These are phyloP conservation scores for Circinella umbellata DNA, from an alignment of 371 early-diverging fungal genomes.

Conservation along the genomic window DNA sequence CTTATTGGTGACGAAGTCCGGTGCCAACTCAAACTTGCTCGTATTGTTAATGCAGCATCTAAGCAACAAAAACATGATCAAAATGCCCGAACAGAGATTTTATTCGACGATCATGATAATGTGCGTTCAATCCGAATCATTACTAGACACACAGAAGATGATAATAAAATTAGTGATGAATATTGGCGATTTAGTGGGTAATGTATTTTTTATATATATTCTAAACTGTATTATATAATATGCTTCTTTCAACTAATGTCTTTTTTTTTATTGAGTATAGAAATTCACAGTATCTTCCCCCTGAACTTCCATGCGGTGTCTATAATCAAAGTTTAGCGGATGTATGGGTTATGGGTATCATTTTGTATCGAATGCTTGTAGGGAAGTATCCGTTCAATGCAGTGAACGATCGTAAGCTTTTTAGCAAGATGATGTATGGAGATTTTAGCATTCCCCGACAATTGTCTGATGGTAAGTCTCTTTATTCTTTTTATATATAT, in stretches of 20 bases:
- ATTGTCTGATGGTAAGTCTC: constrained; percentile 34
- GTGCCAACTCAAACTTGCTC: constrained; percentile 27
- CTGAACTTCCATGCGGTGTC: constrained; percentile 29
- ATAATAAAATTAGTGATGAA: constrained; percentile 13
- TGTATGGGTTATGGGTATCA: constrained; percentile 52
- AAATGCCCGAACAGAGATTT: constrained; percentile 2
- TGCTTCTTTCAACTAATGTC: background rate
- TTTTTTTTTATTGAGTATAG: constrained; percentile 18
- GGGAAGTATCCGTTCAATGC: constrained; percentile 45
- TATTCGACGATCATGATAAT: constrained; percentile 16
- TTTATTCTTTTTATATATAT: background rate
- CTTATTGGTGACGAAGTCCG: constrained; percentile 24
- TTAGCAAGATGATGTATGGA: constrained; percentile 42
- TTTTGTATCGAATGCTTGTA: constrained; percentile 44
- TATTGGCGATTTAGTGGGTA: constrained; percentile 31
- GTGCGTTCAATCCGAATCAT: constrained; percentile 23
- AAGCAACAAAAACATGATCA: constrained; percentile 12
- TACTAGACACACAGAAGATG: background rate
- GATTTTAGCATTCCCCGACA: constrained; percentile 37
- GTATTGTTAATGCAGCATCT: constrained; percentile 28
- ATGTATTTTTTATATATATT: background rate
- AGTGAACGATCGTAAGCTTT: constrained; percentile 29
- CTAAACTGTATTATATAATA: background rate
- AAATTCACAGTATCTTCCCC: constrained; percentile 45
- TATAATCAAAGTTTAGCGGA: constrained; percentile 23